Conservation (phyloP, 2,329 filamentous ascomycete genomes). For the Salinomyces thailandicus region DNA sequence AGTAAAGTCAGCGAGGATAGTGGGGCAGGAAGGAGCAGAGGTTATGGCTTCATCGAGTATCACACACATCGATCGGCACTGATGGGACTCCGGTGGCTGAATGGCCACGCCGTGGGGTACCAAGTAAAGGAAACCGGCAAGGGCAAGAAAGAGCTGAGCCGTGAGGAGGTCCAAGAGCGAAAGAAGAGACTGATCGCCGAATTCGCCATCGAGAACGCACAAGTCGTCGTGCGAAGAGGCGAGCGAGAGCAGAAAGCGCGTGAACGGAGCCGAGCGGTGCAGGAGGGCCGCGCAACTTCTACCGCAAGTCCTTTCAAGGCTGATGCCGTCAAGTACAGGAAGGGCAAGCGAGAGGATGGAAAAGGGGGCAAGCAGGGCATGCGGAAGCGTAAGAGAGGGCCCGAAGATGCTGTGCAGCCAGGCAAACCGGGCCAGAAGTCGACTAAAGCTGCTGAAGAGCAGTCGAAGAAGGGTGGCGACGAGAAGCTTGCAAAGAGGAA, state of each 20-base stretch:
- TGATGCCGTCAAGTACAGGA: background rate
- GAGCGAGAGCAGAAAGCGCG: slow-evolving; percentile 50
- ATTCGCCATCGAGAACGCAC: slow-evolving; percentile 95
- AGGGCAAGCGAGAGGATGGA: slow-evolving; percentile 8
- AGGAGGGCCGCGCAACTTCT: background rate
- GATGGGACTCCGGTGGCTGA: slow-evolving; percentile 90
- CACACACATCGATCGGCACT: slow-evolving; percentile 85
- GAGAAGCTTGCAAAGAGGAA: slow-evolving; percentile 52
- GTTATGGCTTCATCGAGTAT: slow-evolving; percentile 97
- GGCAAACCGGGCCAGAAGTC: slow-evolving; percentile 3
- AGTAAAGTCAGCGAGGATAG: slow-evolving; percentile 68
- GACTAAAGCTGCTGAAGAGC: slow-evolving; percentile 15
- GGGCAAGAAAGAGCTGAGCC: slow-evolving; percentile 15
- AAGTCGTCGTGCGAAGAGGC: slow-evolving; percentile 74
- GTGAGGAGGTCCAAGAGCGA: slow-evolving; percentile 52
- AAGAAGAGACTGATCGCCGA: slow-evolving; percentile 88
- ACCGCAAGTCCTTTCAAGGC: background rate
- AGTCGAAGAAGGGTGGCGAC: slow-evolving; percentile 29
- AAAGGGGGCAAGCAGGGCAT: slow-evolving; percentile 15
- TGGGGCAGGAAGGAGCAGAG: slow-evolving; percentile 73
- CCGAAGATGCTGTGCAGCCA: slow-evolving; percentile 12
- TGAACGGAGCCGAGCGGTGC: slow-evolving; percentile 29
- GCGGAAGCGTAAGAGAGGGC: slow-evolving; percentile 32
- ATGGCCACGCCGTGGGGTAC: slow-evolving; percentile 57
- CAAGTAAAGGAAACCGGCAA: slow-evolving; percentile 34